Percentiles rank a stretch among this genome's conserved stretches.
These are phyloP conservation scores for Cyberlindnera amylophila DNA, from an alignment of 805 yeast genomes.

Conservation along the genomic window DNA sequence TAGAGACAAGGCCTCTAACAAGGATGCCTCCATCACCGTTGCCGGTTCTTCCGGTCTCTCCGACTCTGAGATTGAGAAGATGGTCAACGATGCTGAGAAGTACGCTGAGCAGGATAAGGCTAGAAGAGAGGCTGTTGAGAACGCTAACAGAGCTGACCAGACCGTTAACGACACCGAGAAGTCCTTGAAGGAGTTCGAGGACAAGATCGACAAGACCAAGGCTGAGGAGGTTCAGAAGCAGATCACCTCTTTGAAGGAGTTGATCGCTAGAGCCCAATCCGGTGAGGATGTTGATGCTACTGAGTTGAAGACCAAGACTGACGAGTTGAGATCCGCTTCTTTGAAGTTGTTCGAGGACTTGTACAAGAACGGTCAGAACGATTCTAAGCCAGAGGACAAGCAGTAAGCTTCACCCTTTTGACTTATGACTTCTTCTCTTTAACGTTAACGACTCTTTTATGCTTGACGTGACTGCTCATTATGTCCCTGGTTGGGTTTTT, in stretches of 20 bases:
- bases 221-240: constrained; percentile 43
- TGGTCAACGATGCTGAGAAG: constrained; percentile 57
- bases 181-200: constrained; percentile 74
- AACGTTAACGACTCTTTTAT: constrained; percentile 8
- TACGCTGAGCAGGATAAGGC: constrained; percentile 57
- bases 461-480: not conserved
- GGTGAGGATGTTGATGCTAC: constrained; percentile 55
- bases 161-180: constrained; percentile 82
- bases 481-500: not conserved
- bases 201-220: constrained; percentile 53
- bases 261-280: constrained; percentile 67
- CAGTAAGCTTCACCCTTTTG: not conserved
- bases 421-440: not conserved
- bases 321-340: constrained; percentile 72
- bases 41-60: constrained; percentile 60
- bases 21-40: constrained; percentile 68
- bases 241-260: constrained; percentile 57
- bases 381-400: constrained; percentile 27
- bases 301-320: constrained; percentile 73
- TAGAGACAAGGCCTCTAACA: constrained; percentile 75
- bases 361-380: constrained; percentile 27
- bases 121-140: constrained; percentile 58
- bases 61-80: constrained; percentile 57
- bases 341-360: constrained; percentile 67
- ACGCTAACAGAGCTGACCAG: constrained; percentile 81